Evolutionary conservation across 1,139 yeast genomes (phyloP), one percentile per base, ranked within the genome.

Genomic region (Yamadazyma mexicana): DNA sequence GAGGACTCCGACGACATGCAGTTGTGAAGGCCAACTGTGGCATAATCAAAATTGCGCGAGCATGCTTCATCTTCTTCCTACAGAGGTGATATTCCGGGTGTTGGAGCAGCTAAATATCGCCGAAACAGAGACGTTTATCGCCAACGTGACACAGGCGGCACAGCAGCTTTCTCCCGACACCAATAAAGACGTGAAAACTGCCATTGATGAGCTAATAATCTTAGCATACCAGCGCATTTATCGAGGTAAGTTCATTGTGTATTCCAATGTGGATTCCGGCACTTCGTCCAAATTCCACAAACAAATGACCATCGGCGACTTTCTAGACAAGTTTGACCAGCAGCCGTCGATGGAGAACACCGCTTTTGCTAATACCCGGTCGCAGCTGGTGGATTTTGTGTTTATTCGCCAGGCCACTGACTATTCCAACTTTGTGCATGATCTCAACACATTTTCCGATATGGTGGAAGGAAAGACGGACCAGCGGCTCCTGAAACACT

Each of bases 381-480:
- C 70, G 4, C 49, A 55, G 31, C 39, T 40, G 18, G 40, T 66
- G 5, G 62, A 56, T 39, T 62, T 67, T 40, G 45, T 49, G 14
- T 62, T 67, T 39, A 49, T 58, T 14, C 44, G 73, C 26, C 52
- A 50, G 20, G 51, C 56, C 7, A 53, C 57, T 31, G 74, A 66
- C 42, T 67, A 64, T 40, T 47, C 48, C 14, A 43, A 45, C 2
- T 66, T 62, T 38, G 55, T 64, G 4, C 45, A 44, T 12, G 56
- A 61, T 33, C 51, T 67, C 18, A 48, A 56, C 38, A 38, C 40
- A n/a, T 57, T 66, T 35, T 56, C 55, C 42, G 37, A 38, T 2
- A 33, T 64, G 26, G 42, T 62, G 16, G 59, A 57, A 28, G 44
- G 22, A 33, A 18, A 34, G 14, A 17, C 12, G 17, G 18, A 20